Percentiles rank a stretch among this genome's conserved stretches.
Evolutionary conservation across 208 protist species (phyloP).

Genomic region (Porcisia deanei): DNA sequence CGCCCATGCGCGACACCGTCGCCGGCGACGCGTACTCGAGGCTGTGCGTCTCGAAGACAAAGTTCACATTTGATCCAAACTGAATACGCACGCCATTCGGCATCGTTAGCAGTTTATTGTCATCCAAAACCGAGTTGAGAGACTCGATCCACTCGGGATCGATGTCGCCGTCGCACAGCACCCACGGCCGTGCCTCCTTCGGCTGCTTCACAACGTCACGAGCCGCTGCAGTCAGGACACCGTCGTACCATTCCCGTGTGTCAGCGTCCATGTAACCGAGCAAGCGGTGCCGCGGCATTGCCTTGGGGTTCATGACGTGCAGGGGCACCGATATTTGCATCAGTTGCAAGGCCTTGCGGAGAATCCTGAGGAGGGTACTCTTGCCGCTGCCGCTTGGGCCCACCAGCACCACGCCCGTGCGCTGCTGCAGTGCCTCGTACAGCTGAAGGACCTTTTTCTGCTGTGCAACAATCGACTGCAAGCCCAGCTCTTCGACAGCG

Average conservation of each 20-base stretch:
- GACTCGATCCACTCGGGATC: constrained; percentile 99
- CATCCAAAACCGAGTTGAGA: constrained; percentile 99
- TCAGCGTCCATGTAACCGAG: constrained; percentile 96
- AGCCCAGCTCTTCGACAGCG: constrained; percentile 58
- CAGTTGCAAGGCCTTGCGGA: constrained; percentile 82
- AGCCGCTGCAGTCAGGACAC: constrained; percentile 97
- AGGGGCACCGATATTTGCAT: constrained; percentile 77
- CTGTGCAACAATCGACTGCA: constrained; percentile 76
- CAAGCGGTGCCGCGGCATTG: constrained; percentile 92
- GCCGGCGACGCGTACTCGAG: constrained; percentile 98
- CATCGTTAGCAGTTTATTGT: constrained; percentile 98
- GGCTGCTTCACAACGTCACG: constrained; percentile 79
- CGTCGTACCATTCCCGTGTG: constrained; percentile 98
- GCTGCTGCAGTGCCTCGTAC: constrained; percentile 93
- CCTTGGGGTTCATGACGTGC: constrained; percentile 94
- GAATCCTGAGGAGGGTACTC: constrained; percentile 84
- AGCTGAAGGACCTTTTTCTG: constrained; percentile 93
- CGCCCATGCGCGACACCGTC: constrained; percentile 97
- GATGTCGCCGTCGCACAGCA: constrained; percentile 97
- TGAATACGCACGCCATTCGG: constrained; percentile 97
- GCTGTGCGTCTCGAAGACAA: constrained; percentile 97
- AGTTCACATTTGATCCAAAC: constrained; percentile 95
- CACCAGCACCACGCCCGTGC: constrained; percentile 94
- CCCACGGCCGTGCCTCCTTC: constrained; percentile 82
- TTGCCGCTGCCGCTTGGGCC: constrained; percentile 94